Evolutionary conservation across 2,329 filamentous ascomycete genomes (phyloP), one percentile per base, ranked within the genome.

Genomic region (Phyllosticta citrichinensis): DNA sequence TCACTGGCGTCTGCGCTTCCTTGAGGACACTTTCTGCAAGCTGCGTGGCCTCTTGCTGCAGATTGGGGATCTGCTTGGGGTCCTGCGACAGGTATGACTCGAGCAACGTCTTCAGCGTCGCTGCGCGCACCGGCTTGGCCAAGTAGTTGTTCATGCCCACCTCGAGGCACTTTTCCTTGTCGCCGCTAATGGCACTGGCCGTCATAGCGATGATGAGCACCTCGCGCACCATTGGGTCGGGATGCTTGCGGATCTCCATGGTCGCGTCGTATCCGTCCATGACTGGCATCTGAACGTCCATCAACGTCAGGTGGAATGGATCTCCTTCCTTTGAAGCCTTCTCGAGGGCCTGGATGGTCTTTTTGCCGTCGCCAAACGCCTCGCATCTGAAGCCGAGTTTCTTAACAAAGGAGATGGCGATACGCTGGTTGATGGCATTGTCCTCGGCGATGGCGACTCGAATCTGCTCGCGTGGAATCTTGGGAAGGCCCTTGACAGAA

Each of bases 61-160:
- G 63, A 63, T 80, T 75, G 1, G 76, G 74, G 1, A 77, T 74
- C 8, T 69, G 63, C 24, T 75, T 74, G 1, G 77, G 72, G 10
- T 75, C 73, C 55, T 83, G 82, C 14, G 76, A 75, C 9, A 88
- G 78, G 67, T 88, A 88, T 30, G 81, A 80, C 66, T 88, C 85
- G 12, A 97, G 77, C 77, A 97, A 93, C 69, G 86, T 86, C 75
- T 90, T 94, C 59, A 97, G 79, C 51, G 95, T 86, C 55, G 92
- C 88, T 3, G 89, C 90, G 63, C 91, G 83, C n/a, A 97, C 93
- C 1, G 93, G 93, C 72, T 97, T 97, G 17, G 93, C 91, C 1
- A 97, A 83, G 68, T 97, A 97, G 69, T 97, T 94, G 73, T 97
- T 96, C 93, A 97, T 97, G 53, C 93, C 93, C 1, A 91, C 90